Percentiles rank a stretch among this genome's conserved stretches.
These are phyloP conservation scores for Cutaneotrichosporon daszewskae DNA, from an alignment of 1,284 basidiomycete species.

Conservation along the genomic window DNA sequence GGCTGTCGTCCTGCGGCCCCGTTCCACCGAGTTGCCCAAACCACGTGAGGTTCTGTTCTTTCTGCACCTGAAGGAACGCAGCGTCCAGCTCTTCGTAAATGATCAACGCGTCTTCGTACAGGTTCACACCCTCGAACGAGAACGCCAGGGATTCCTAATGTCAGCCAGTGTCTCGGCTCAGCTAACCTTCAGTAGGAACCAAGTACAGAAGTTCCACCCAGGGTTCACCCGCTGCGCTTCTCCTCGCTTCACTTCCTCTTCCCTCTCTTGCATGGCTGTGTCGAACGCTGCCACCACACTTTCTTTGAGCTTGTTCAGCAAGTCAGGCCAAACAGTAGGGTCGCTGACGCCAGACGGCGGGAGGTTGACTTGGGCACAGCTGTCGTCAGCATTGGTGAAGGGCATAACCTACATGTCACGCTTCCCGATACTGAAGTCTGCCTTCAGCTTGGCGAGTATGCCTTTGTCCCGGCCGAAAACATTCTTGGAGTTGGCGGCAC, in stretches of 20 bases:
- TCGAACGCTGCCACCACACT: conserved; percentile 77
- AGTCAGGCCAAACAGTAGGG: conserved; percentile 80
- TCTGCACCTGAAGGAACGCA: conserved; percentile 65
- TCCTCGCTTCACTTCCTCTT: conserved; percentile 80
- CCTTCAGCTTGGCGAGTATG: conserved; percentile 82
- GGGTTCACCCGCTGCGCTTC: conserved; percentile 81
- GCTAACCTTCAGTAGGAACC: conserved; percentile 83
- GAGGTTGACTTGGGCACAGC: conserved; percentile 66
- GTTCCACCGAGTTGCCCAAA: conserved; percentile 68
- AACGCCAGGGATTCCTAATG: conserved; percentile 82
- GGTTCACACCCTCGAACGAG: conserved; percentile 83
- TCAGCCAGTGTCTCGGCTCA: background rate
- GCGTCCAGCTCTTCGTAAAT: conserved; percentile 90
- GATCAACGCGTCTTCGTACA: conserved; percentile 80
- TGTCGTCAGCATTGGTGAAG: conserved; percentile 30
- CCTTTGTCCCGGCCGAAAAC: conserved; percentile 44
- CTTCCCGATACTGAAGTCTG: conserved; percentile 88
- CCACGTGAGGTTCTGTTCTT: conserved; percentile 81
- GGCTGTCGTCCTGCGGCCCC: conserved; percentile 64
- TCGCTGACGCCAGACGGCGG: conserved; percentile 48
- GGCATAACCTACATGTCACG: conserved; percentile 64
- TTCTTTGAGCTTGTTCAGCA: conserved; percentile 84
- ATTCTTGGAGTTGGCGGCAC: conserved; percentile 54
- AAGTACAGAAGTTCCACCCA: conserved; percentile 95
- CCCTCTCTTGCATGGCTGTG: conserved; percentile 64